phyloP scores from a whole-genome alignment of 495 filamentous ascomycete species.

The Recurvomyces mirabilis region DNA sequence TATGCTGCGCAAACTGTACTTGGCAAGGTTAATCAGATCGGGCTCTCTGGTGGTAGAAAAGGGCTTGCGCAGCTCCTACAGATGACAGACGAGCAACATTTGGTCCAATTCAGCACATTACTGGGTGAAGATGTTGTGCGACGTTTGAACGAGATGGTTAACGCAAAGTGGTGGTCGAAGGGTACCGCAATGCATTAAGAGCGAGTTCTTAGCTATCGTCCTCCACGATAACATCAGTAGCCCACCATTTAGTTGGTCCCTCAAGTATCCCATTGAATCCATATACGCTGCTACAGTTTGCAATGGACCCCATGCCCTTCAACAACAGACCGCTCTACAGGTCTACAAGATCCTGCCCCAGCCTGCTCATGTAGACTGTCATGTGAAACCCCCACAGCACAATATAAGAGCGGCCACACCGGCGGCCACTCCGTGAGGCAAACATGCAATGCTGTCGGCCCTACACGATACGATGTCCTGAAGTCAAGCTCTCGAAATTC shows the following conservation, averaged over 20 bases:
- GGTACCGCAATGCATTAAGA: background rate
- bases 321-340: too few relatives aligned
- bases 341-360: background rate
- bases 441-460: background rate
- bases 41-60: background rate
- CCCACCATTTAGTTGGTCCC: too few relatives aligned
- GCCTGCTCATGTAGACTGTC: background rate
- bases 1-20: slow-evolving; percentile 68
- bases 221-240: too few relatives aligned
- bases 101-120: slow-evolving; percentile 30
- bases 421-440: background rate
- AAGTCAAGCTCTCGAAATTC: background rate
- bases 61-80: slow-evolving; percentile 48
- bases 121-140: slow-evolving; percentile 45
- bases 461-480: too few relatives aligned
- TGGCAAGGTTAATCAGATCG: slow-evolving; percentile 35
- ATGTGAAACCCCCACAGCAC: background rate
- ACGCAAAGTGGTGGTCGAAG: slow-evolving; percentile 24
- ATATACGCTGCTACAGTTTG: too few relatives aligned
- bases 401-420: background rate
- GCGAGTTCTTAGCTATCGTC: too few relatives aligned
- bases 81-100: slow-evolving; percentile 40
- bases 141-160: slow-evolving; percentile 36
- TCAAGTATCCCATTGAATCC: too few relatives aligned
- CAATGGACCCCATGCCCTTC: too few relatives aligned